A percentile compares a stretch with the other conserved stretches of the same genome.
Conservation (phyloP, 495 filamentous ascomycete genomes). For the Talaromyces borbonicus region DNA sequence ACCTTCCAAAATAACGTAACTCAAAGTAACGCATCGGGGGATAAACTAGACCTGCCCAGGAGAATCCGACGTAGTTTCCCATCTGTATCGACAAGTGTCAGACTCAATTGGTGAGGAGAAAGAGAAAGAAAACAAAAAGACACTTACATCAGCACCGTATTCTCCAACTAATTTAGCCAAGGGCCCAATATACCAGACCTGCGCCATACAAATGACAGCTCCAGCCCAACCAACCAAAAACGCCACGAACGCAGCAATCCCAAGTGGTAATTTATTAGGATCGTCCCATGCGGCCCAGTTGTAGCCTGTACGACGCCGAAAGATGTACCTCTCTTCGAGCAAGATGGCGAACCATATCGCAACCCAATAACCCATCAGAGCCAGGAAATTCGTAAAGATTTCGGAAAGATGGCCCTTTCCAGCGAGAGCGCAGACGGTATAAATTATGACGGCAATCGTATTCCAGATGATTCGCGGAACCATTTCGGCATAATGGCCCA, state of each 20-base stretch:
- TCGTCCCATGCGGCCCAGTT: conserved; percentile 56
- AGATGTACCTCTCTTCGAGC: conserved; percentile 54
- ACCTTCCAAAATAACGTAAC: conserved; percentile 34
- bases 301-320: conserved; percentile 41
- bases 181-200: conserved; percentile 60
- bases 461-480: conserved; percentile 58
- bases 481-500: conserved; percentile 44
- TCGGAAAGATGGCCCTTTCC: conserved; percentile 50
- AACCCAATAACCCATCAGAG: conserved; percentile 68
- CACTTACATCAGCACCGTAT: conserved; percentile 49
- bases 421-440: conserved; percentile 53
- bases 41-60: conserved; percentile 38
- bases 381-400: conserved; percentile 64
- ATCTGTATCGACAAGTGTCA: conserved; percentile 23
- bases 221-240: conserved; percentile 65
- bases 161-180: conserved; percentile 46
- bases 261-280: conserved; percentile 48
- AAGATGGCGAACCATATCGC: conserved; percentile 55
- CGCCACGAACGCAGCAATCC: conserved; percentile 49
- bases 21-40: conserved; percentile 42
- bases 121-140: background rate
- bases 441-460: conserved; percentile 47
- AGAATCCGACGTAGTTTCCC: conserved; percentile 42
- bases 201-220: conserved; percentile 60
- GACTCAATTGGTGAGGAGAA: background rate